These are phyloP conservation scores for Rutstroemia sp. DNA, from an alignment of 2,329 filamentous ascomycete species.

Conservation along the genomic window DNA sequence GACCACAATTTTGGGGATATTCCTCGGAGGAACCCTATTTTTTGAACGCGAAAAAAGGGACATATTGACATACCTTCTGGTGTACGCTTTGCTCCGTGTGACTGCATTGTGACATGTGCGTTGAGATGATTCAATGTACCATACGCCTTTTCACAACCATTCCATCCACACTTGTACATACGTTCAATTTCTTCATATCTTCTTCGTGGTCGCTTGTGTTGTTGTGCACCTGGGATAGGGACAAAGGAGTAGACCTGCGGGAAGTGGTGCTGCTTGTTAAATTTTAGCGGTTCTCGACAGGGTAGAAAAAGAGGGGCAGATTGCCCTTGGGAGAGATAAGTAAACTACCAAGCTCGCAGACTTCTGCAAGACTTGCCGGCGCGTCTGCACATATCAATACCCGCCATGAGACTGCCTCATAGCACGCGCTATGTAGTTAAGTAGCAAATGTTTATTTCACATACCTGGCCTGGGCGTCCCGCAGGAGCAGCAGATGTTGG, in stretches of 20 bases:
- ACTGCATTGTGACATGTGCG: conserved; percentile 98
- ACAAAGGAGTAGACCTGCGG: conserved; percentile 96
- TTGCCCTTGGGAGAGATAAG: no score
- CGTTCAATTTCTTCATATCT: conserved; percentile 98
- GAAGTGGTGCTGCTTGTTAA: conserved; percentile 36
- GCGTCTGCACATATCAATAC: no score
- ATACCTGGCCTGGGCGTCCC: conserved; percentile 53
- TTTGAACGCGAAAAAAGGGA: background rate
- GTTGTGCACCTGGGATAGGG: conserved; percentile 90
- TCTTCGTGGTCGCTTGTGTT: conserved; percentile 89
- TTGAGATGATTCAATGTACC: conserved; percentile 96
- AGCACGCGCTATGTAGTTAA: background rate
- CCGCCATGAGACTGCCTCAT: no score
- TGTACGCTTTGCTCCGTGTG: conserved; percentile 87
- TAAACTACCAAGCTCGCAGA: no score
- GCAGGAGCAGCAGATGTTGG: conserved; percentile 47
- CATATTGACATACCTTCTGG: conserved; percentile 72
- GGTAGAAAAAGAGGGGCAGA: background rate
- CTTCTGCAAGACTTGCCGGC: no score
- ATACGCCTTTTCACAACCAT: conserved; percentile 97
- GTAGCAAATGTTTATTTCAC: conserved; percentile 19
- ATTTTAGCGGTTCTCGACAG: conserved; percentile 6
- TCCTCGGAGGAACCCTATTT: background rate
- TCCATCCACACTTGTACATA: conserved; percentile 99
- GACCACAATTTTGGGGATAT: no score